Evolutionary conservation across 73 alveolate genomes (phyloP).

Genomic region (Symbiodinium natans): DNA sequence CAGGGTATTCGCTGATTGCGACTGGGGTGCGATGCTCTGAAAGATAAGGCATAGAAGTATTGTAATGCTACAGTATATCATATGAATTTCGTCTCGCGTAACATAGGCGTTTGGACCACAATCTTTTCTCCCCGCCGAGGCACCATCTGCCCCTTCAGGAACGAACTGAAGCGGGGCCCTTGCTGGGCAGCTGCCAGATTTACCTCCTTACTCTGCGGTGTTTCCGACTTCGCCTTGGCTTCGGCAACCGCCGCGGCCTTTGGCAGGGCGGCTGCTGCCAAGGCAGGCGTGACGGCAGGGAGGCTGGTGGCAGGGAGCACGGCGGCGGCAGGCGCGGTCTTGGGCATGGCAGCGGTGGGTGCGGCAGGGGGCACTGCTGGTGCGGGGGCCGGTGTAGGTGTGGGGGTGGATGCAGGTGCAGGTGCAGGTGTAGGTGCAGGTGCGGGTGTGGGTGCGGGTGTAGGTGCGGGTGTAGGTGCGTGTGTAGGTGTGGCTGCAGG

Average conservation of each 20-base stretch:
- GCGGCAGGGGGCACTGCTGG: not conserved
- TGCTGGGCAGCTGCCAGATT: not conserved
- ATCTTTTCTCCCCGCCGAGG: too few species aligned
- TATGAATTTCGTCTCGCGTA: too few species aligned
- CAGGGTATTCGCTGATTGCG: too few species aligned
- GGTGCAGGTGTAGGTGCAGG: not conserved
- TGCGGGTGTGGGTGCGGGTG: too few species aligned
- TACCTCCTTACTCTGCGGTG: not conserved
- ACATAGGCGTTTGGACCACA: too few species aligned
- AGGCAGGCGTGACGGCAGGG: not conserved
- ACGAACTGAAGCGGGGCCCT: not conserved
- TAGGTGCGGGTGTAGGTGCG: too few species aligned
- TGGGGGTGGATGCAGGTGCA: not conserved
- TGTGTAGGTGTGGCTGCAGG: too few species aligned
- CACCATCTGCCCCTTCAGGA: not conserved
- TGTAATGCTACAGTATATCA: too few species aligned
- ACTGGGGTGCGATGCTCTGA: too few species aligned
- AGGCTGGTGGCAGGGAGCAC: not conserved
- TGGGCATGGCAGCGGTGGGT: not conserved
- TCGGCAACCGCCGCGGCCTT: not conserved
- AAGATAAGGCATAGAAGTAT: too few species aligned
- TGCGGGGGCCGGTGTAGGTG: not conserved
- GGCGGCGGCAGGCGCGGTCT: not conserved
- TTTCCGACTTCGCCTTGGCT: not conserved
- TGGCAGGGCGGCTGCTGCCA: not conserved